phyloP scores from a whole-genome alignment of 2,329 filamentous ascomycete species.

The Beauveria bassiana region DNA sequence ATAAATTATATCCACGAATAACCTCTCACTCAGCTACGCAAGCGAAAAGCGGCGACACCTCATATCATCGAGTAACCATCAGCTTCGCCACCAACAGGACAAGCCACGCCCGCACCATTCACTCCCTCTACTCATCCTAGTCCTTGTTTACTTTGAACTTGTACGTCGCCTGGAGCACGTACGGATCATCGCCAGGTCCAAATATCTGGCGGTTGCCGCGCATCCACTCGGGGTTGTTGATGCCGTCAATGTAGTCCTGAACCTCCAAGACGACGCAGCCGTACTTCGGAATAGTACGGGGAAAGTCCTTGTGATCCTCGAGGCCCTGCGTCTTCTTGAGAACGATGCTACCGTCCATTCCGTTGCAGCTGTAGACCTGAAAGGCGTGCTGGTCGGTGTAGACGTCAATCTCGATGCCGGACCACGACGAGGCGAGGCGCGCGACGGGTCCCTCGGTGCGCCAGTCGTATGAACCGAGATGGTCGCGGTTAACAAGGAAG shows the following conservation, averaged over 20 bases:
- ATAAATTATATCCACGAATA: neutral
- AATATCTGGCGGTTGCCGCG: conserved; percentile 54
- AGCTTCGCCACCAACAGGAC: neutral
- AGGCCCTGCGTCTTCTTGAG: conserved; percentile 66
- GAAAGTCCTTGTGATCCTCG: conserved; percentile 42
- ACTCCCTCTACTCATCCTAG: neutral
- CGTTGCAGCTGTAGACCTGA: conserved; percentile 80
- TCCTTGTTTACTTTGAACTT: conserved; percentile 43
- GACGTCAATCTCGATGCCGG: conserved; percentile 76
- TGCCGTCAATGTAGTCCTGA: conserved; percentile 87
- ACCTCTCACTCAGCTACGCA: neutral
- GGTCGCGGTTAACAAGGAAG: conserved; percentile 58
- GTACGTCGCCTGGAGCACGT: conserved; percentile 55
- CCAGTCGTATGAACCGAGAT: conserved; percentile 56
- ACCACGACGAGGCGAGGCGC: conserved; percentile 62
- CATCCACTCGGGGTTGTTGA: conserved; percentile 87
- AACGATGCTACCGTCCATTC: conserved; percentile 62
- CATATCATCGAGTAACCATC: neutral
- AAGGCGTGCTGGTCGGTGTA: conserved; percentile 79
- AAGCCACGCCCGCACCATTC: neutral
- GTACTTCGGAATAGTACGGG: conserved; percentile 61
- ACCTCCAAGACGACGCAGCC: conserved; percentile 88
- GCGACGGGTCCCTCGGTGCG: conserved; percentile 51
- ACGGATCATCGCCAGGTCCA: conserved; percentile 50
- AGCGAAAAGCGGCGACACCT: neutral